phyloP scores from a whole-genome alignment of 169 alveolate species.

The Cryptosporidium parvum region DNA sequence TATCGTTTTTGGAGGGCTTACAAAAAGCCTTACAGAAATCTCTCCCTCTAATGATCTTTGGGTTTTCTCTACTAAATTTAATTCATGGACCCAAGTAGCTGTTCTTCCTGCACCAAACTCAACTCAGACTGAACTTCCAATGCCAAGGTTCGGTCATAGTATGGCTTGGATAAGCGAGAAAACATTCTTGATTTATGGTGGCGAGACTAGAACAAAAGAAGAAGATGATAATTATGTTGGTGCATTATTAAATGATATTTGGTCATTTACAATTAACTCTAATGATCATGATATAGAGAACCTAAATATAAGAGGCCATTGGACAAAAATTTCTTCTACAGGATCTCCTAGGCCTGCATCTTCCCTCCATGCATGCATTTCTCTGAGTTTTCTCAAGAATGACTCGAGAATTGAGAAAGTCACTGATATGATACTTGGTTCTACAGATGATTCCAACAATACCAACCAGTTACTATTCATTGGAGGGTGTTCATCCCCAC shows the following conservation, averaged over 20 bases:
- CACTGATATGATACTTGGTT: not conserved
- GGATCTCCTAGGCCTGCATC: slow-evolving; percentile 32
- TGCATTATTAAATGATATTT: slow-evolving; percentile 30
- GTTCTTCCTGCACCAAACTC: slow-evolving; percentile 78
- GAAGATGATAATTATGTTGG: slow-evolving; percentile 7
- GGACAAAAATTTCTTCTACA: slow-evolving; percentile 40
- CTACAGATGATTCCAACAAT: not conserved
- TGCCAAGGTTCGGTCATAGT: slow-evolving; percentile 89
- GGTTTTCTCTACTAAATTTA: slow-evolving; percentile 84
- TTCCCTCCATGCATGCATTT: slow-evolving; percentile 48
- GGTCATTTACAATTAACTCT: slow-evolving; percentile 62
- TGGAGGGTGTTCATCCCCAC: slow-evolving; percentile 37
- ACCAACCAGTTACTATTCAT: slow-evolving; percentile 8
- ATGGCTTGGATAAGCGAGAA: slow-evolving; percentile 89
- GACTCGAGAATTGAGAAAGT: not conserved
- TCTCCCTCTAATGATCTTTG: slow-evolving; percentile 88
- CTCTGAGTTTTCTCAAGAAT: slow-evolving; percentile 11
- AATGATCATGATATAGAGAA: slow-evolving; percentile 54
- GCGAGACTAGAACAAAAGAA: slow-evolving; percentile 81
- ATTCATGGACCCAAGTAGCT: slow-evolving; percentile 88
- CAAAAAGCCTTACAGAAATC: slow-evolving; percentile 80
- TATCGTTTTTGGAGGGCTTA: slow-evolving; percentile 87
- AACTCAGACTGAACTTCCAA: slow-evolving; percentile 83
- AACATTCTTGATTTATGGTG: slow-evolving; percentile 88
- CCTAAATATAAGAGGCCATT: slow-evolving; percentile 54